Conservation (phyloP, 78 protist species). For the Creolimax fragrantissima region DNA sequence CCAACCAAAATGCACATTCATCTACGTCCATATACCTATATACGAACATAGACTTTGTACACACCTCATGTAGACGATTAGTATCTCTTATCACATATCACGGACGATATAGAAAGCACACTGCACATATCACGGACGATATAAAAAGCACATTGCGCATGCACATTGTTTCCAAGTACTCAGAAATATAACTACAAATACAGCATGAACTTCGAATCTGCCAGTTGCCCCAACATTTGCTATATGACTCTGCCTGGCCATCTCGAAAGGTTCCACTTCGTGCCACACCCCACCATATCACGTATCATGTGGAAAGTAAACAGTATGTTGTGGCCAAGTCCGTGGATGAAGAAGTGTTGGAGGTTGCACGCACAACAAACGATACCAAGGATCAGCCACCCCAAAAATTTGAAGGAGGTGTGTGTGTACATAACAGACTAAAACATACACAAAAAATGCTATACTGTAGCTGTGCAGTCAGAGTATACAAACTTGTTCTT, state of each 20-base stretch:
- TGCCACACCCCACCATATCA: background rate
- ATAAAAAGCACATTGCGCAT: no score
- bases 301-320: background rate
- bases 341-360: background rate
- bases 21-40: no score
- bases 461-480: background rate
- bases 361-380: background rate
- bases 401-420: background rate
- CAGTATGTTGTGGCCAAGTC: background rate
- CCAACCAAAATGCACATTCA: no score
- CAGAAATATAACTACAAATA: no score
- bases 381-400: background rate
- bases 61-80: no score
- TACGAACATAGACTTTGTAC: no score
- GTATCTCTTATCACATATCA: no score
- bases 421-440: background rate
- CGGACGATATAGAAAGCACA: no score
- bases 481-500: background rate
- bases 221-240: background rate
- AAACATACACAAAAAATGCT: background rate
- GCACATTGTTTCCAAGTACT: no score
- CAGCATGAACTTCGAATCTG: slow-evolving; percentile 3
- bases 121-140: no score
- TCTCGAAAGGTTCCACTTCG: slow-evolving; percentile 8
- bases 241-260: background rate